Evolutionary conservation across 306 rosid genomes (phyloP).

Genomic region (Cucurbita pepo): DNA sequence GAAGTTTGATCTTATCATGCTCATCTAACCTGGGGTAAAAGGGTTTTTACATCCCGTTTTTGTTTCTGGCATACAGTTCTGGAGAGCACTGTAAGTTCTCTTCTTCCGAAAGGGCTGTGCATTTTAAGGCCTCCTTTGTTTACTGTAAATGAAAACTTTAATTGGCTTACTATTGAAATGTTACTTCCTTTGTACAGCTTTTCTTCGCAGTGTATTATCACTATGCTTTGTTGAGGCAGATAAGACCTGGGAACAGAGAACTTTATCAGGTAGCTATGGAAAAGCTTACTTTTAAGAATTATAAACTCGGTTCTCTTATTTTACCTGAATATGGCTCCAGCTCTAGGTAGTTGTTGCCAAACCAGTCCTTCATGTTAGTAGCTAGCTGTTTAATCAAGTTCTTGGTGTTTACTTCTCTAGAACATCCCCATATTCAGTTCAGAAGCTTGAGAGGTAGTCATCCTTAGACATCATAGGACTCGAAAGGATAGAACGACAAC

Average conservation of each 20-base stretch:
- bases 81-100: neutral
- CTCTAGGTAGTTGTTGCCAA: neutral
- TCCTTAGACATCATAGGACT: neutral
- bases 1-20: neutral
- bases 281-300: neutral
- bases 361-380: neutral
- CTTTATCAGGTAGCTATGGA: neutral
- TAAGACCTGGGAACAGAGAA: neutral
- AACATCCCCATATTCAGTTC: neutral
- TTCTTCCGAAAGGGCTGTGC: conserved; percentile 13
- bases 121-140: conserved; percentile 23
- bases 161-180: conserved; percentile 6
- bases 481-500: neutral
- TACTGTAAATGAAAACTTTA: conserved; percentile 17
- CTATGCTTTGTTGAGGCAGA: neutral
- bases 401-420: neutral
- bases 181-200: neutral
- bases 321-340: neutral
- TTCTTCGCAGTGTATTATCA: neutral
- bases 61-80: neutral
- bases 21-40: neutral
- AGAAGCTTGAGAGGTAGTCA: neutral
- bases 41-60: conserved; percentile 3
- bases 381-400: neutral
- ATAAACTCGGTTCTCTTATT: neutral